Conservation (phyloP, 345 rosid species). For the Erysimum cheiranthoides region DNA sequence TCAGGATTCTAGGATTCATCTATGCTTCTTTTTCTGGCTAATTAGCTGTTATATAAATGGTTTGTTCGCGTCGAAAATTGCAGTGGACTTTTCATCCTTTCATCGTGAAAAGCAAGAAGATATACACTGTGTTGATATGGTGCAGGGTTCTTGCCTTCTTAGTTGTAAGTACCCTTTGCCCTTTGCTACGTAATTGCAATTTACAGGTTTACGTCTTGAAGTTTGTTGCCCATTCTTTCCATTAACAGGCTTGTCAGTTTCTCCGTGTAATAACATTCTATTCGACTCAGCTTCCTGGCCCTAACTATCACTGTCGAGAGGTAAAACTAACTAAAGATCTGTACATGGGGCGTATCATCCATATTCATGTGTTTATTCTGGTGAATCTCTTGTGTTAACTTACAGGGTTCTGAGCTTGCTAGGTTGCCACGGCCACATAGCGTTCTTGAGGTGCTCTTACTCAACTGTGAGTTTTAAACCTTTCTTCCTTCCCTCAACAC, state of each 20-base stretch:
- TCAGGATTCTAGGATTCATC: background rate
- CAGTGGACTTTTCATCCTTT: conserved; percentile 99
- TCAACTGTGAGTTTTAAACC: conserved; percentile 61
- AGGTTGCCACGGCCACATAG: conserved; percentile 79
- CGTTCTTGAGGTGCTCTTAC: conserved; percentile 67
- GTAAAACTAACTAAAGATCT: conserved; percentile 44
- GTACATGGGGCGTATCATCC: background rate
- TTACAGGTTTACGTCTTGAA: background rate
- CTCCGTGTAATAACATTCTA: conserved; percentile 90
- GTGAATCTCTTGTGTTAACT: conserved; percentile 23
- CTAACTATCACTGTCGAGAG: conserved; percentile 97
- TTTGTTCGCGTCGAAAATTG: conserved; percentile 33
- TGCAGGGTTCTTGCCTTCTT: conserved; percentile 95
- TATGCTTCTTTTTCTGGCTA: conserved; percentile 9
- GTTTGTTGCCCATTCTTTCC: conserved; percentile 20
- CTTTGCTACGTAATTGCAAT: background rate
- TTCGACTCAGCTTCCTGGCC: conserved; percentile 97
- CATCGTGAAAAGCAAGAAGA: conserved; percentile 84
- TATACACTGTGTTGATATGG: conserved; percentile 94
- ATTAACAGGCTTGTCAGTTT: conserved; percentile 73
- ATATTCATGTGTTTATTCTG: conserved; percentile 11
- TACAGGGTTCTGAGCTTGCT: conserved; percentile 93
- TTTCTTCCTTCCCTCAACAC: background rate
- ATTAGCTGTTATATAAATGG: background rate
- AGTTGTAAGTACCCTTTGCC: conserved; percentile 64